phyloP scores from a whole-genome alignment of 768 basidiomycete species.

The Lentinula detonsa region DNA sequence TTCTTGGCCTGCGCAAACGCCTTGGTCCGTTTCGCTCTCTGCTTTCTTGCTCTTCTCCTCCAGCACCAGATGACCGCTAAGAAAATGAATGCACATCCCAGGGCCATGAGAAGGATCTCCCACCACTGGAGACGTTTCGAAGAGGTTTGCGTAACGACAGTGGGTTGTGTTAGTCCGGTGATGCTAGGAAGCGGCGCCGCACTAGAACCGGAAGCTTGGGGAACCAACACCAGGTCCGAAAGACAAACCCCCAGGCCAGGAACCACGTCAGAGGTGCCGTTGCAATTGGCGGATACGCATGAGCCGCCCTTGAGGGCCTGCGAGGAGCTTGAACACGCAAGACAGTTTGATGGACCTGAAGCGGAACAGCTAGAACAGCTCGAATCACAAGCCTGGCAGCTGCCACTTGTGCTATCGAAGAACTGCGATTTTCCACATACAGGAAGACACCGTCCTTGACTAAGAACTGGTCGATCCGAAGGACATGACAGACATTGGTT shows the following conservation, averaged over 20 bases:
- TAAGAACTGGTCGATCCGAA: slow-evolving; percentile 61
- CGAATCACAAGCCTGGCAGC: slow-evolving; percentile 68
- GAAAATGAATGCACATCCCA: slow-evolving; percentile 78
- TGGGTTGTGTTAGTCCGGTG: slow-evolving; percentile 42
- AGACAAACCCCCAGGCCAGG: slow-evolving; percentile 75
- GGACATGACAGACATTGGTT: slow-evolving; percentile 75
- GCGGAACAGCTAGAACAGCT: slow-evolving; percentile 78
- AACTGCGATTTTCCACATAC: slow-evolving; percentile 71
- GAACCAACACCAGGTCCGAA: slow-evolving; percentile 59
- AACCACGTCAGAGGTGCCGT: slow-evolving; percentile 46
- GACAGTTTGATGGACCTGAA: slow-evolving; percentile 58
- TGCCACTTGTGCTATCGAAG: slow-evolving; percentile 57
- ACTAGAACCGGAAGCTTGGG: slow-evolving; percentile 29
- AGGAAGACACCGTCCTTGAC: slow-evolving; percentile 70
- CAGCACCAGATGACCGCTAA: slow-evolving; percentile 59
- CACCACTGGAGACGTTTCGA: slow-evolving; percentile 59
- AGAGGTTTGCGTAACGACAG: slow-evolving; percentile 19
- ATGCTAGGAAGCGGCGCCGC: slow-evolving; percentile 34
- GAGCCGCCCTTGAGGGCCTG: slow-evolving; percentile 60
- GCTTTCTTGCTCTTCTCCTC: slow-evolving; percentile 64
- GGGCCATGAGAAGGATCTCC: slow-evolving; percentile 79
- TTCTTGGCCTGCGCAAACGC: slow-evolving; percentile 57
- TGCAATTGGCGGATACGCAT: slow-evolving; percentile 62
- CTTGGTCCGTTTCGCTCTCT: slow-evolving; percentile 60
- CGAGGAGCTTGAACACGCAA: slow-evolving; percentile 63